These are phyloP conservation scores for Candida chilensis DNA, from an alignment of 805 yeast species.

Conservation along the genomic window DNA sequence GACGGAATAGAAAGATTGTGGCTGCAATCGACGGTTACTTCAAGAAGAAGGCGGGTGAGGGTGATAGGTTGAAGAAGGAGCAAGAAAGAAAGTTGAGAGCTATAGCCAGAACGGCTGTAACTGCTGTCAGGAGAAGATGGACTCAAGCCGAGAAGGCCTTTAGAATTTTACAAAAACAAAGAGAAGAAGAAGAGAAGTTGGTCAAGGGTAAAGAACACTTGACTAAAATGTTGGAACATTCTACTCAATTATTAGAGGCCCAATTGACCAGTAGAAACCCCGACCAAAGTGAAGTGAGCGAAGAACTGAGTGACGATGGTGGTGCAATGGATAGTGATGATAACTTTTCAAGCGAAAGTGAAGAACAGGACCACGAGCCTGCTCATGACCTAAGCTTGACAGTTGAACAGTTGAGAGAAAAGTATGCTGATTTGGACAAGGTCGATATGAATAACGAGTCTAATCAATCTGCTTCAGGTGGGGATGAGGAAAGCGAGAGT, in stretches of 20 bases:
- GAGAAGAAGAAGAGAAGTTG: constrained; percentile 71
- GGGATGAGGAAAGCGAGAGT: constrained; percentile 3
- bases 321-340: constrained; percentile 5
- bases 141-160: constrained; percentile 76
- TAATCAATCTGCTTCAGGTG: constrained; percentile 2
- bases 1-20: constrained; percentile 66
- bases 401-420: constrained; percentile 44
- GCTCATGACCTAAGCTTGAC: constrained; percentile 46
- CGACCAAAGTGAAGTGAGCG: constrained; percentile 8
- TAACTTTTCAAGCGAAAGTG: constrained; percentile 7
- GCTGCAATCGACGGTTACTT: constrained; percentile 82
- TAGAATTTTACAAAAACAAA: constrained; percentile 62
- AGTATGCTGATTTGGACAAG: constrained; percentile 38
- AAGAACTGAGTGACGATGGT: background rate
- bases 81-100: constrained; percentile 60
- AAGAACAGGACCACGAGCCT: constrained; percentile 17
- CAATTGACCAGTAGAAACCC: constrained; percentile 44
- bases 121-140: constrained; percentile 89
- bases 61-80: constrained; percentile 70
- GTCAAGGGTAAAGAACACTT: constrained; percentile 81
- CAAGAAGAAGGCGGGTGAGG: constrained; percentile 79
- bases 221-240: constrained; percentile 81
- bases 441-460: too few relatives aligned
- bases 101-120: constrained; percentile 74
- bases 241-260: constrained; percentile 83